Evolutionary conservation across 768 basidiomycete genomes (phyloP).

Genomic region (Boletus vinaceobasis): DNA sequence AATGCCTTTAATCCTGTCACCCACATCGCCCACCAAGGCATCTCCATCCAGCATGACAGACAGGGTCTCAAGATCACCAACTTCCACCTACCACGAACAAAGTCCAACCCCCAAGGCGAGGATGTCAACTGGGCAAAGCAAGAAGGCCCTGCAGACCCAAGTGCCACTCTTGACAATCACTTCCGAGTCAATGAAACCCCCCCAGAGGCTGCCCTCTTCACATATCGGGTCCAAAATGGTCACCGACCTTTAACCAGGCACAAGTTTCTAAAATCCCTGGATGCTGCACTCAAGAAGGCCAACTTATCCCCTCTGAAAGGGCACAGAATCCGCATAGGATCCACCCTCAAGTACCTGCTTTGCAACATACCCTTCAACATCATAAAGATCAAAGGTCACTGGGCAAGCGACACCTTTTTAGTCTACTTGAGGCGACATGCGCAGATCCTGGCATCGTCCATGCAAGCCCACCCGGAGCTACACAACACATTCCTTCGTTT

Average conservation of each 20-base stretch:
- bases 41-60: background rate
- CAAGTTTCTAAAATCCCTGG: no score
- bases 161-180: background rate
- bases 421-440: background rate
- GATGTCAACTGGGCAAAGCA: background rate
- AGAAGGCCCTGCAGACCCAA: background rate
- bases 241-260: no score
- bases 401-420: background rate
- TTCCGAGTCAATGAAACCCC: background rate
- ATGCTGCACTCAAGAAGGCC: no score
- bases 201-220: no score
- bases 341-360: background rate
- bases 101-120: background rate
- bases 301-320: no score
- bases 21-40: background rate
- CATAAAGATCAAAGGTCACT: background rate
- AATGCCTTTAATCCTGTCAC: background rate
- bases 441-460: no score
- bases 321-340: background rate
- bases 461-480: no score
- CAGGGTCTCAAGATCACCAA: background rate
- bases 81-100: background rate
- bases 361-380: background rate
- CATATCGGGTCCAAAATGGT: no score
- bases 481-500: no score